Conservation (phyloP, 495 filamentous ascomycete genomes). For the Podospora comata region DNA sequence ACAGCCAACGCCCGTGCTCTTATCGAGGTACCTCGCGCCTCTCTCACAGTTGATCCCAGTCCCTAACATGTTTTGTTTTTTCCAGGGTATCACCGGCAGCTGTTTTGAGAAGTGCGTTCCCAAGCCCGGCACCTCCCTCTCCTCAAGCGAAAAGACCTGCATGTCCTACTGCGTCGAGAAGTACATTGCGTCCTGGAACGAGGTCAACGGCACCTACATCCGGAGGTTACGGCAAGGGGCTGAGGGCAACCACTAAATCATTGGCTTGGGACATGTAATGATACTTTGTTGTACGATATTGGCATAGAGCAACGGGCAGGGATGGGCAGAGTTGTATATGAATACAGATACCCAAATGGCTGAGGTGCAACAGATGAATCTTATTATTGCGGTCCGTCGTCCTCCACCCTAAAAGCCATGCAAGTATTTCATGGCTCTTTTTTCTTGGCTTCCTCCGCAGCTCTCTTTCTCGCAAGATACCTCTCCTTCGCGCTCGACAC, state of each 20-base stretch:
- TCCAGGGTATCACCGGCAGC: constrained; percentile 90
- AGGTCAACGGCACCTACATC: constrained; percentile 73
- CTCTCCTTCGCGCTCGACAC: constrained; percentile 83
- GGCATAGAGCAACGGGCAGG: background rate
- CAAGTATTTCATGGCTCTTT: constrained; percentile 29
- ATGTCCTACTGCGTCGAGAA: constrained; percentile 92
- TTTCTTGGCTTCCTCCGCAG: constrained; percentile 67
- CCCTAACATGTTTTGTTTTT: constrained; percentile 2
- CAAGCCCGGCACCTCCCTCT: constrained; percentile 74
- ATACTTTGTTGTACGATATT: constrained; percentile 1
- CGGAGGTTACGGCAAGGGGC: constrained; percentile 63
- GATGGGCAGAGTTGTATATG: background rate
- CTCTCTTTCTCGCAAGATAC: constrained; percentile 79
- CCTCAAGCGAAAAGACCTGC: constrained; percentile 70
- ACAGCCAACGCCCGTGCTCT: constrained; percentile 70
- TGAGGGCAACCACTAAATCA: constrained; percentile 21
- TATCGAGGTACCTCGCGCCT: constrained; percentile 58
- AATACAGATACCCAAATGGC: background rate
- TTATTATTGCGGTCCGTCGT: no score
- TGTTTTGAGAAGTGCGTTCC: constrained; percentile 94
- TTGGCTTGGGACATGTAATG: background rate
- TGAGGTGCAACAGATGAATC: background rate
- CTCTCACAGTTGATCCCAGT: background rate
- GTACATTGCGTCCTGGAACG: constrained; percentile 93
- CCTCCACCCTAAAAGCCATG: background rate